phyloP scores from a whole-genome alignment of 805 yeast species.

The Komagataella pseudopastoris region DNA sequence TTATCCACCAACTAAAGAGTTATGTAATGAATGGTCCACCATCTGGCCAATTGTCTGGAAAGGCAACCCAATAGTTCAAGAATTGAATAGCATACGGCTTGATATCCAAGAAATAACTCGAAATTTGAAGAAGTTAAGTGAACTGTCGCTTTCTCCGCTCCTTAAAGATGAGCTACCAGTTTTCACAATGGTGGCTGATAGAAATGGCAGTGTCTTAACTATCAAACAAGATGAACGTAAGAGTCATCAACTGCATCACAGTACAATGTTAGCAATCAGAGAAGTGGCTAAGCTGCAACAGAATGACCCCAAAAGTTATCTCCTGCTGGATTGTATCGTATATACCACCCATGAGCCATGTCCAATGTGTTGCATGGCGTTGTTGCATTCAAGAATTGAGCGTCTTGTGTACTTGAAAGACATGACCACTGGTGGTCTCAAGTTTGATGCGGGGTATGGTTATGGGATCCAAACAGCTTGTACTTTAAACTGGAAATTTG shows the following conservation, averaged over 20 bases:
- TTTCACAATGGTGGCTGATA: not conserved
- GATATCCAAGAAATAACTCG: slow-evolving; percentile 29
- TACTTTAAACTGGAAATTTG: slow-evolving; percentile 78
- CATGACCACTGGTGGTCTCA: slow-evolving; percentile 42
- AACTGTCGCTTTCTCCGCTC: slow-evolving; percentile 3
- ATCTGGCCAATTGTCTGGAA: slow-evolving; percentile 93
- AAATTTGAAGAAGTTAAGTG: slow-evolving; percentile 14
- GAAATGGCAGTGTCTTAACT: slow-evolving; percentile 24
- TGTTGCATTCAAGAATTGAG: slow-evolving; percentile 77
- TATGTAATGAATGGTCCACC: slow-evolving; percentile 50
- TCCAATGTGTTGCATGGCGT: slow-evolving; percentile 92
- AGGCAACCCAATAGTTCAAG: slow-evolving; percentile 75
- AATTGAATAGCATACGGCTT: slow-evolving; percentile 38
- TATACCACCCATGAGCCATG: slow-evolving; percentile 95
- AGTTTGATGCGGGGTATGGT: slow-evolving; percentile 43
- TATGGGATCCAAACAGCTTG: slow-evolving; percentile 66
- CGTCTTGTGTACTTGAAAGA: slow-evolving; percentile 48
- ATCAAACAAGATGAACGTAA: slow-evolving; percentile 25
- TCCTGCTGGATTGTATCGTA: slow-evolving; percentile 67
- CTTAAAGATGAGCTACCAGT: slow-evolving; percentile 4
- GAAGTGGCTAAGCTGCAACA: slow-evolving; percentile 34
- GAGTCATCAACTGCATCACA: slow-evolving; percentile 50
- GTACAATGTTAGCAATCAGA: slow-evolving; percentile 61
- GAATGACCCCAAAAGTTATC: slow-evolving; percentile 25
- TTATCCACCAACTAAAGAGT: slow-evolving; percentile 63